Evolutionary conservation across 2,329 filamentous ascomycete species (phyloP), one percentile per base, ranked within the genome.

Genomic region (Arachnomyces sp.): DNA sequence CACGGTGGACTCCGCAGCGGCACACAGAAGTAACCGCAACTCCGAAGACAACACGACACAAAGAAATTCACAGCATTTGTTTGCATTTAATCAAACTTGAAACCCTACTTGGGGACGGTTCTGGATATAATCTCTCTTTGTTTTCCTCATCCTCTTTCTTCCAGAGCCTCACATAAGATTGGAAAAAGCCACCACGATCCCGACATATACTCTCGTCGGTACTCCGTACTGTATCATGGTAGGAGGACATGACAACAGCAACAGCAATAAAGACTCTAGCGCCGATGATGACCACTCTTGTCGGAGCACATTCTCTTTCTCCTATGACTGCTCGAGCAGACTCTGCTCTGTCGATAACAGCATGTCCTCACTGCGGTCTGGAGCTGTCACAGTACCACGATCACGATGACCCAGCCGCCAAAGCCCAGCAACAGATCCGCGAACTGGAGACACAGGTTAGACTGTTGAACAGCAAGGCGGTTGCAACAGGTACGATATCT

Each of bases 381-480:
- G 54, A 56, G 21, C 45, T 53, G 16, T 46, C 52, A n/a, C 44
- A 44, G 3, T 39, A 47, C 21, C 43, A 52, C 34, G 50, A 55
- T 34, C 44, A 52, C 7, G 42, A 50, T 33, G 47, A 46, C 8
- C 21, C 21, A 9, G 9, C 21, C 9, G 21, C 21, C 9, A 55
- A 60, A 32, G 53, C 66, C 44, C 63, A 66, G 49, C 59, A 57
- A 44, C 54, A 65, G 36, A 65, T 73, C 44, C 55, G 59, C 33
- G 74, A 78, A 53, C 55, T 80, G 35, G 73, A 79, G 54, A 66
- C 68, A 30, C 73, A 79, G 52, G 66, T 78, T 25, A 63, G 65
- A 45, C 49, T 66, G 29, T 56, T 78, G 42, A 76, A 69, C 34
- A 62, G 69, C 38, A 74, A 73, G 54, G 71, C 72, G 11, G 67